These are phyloP conservation scores for Eucalyptus curtisii DNA, from an alignment of 345 rosid genomes.

Conservation along the genomic window DNA sequence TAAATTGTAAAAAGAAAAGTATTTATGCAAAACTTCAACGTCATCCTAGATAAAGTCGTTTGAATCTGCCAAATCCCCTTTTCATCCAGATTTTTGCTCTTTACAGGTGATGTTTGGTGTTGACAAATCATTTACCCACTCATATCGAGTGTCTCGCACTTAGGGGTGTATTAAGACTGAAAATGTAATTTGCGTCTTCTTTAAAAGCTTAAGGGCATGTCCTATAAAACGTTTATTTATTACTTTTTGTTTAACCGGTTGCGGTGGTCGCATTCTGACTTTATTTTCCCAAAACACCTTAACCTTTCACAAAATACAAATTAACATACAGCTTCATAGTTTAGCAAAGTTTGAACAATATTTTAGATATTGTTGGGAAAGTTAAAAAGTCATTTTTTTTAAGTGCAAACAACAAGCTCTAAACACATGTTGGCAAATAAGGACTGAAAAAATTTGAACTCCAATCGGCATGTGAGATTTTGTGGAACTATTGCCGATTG, in stretches of 20 bases:
- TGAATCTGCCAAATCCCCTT: neutral
- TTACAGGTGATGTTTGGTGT: neutral
- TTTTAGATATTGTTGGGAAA: no score
- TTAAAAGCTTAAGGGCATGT: neutral
- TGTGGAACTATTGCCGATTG: neutral
- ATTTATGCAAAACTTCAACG: neutral
- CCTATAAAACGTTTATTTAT: neutral
- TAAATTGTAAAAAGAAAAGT: neutral
- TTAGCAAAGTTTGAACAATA: neutral
- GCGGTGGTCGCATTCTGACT: neutral
- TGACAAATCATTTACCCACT: neutral
- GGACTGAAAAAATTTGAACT: neutral
- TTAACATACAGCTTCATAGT: neutral
- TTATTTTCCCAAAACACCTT: neutral
- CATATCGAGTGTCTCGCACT: neutral
- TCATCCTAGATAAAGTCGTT: neutral
- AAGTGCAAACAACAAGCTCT: neutral
- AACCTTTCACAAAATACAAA: neutral
- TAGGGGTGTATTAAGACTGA: neutral
- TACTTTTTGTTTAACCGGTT: neutral
- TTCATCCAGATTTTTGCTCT: neutral
- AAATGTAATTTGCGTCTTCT: neutral
- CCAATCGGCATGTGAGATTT: no score
- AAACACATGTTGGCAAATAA: no score
- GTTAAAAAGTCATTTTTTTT: no score